Evolutionary conservation across 192 early-diverging fungal genomes (phyloP), one percentile per base, ranked within the genome.

Genomic region (Polychytrium aggregatum): DNA sequence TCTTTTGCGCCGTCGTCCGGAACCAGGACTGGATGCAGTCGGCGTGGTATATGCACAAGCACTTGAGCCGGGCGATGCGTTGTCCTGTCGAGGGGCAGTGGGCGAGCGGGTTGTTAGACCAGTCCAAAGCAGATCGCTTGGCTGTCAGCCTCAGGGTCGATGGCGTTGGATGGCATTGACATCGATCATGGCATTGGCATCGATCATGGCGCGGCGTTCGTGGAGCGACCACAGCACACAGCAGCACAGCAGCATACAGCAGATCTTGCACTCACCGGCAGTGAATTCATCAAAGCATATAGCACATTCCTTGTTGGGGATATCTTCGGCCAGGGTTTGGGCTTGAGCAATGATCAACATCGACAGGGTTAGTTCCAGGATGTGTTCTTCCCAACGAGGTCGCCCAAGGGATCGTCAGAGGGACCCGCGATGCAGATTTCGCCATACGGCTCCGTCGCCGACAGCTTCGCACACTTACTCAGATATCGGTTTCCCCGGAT

Each of bases 281-380:
- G n/a, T n/a, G 77, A 88, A 92, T 56, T 96, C 92, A 48, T 92
- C 87, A 71, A 96, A 89, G 67, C 92, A 96, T 37, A 96, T 96
- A 0, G 84, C 74, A 62, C 92, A 96, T 53, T 96, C 92, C 54
- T 78, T 35, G 14, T 41, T 48, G 3, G 35, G 48, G 2, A 62
- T 22, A 30, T 37, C 44, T 29, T 66, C 64, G 33, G 60, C 57
- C 20, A 65, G 45, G 4, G 45, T 48, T 44, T 71, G 64, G 25
- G 55, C 64, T 60, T 36, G 14, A 33, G 11, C 48, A 37, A 17
- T 4, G 16, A 18, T 63, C 3, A 41, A 21, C 2, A 52, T 53
- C 1, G 14, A 16, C 18, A 27, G 16, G 22, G 6, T 52, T n/a
- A 16, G 17, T 50, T 20, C 27, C 17, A 22, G 2, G 20, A 28